Evolutionary conservation across 352 stramenopile species (phyloP).

Genomic region (Achlya hypogyna): DNA sequence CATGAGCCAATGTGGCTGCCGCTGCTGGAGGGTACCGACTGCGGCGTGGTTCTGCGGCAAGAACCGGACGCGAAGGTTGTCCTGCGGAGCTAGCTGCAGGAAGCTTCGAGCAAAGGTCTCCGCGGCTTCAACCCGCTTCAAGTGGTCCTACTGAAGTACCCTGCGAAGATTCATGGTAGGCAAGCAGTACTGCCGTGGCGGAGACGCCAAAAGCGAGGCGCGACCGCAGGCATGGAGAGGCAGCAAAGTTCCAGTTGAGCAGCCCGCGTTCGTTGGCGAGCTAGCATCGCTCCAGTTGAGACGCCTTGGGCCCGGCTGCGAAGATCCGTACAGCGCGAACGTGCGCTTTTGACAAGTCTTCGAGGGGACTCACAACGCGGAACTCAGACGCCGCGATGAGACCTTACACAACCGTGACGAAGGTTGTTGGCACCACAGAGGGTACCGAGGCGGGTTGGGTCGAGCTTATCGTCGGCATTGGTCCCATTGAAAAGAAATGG

Average conservation of each 20-base stretch:
- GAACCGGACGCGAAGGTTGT: constrained; percentile 71
- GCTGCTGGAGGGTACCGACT: constrained; percentile 32
- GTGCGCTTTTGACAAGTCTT: constrained; percentile 83
- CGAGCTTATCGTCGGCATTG: constrained; percentile 91
- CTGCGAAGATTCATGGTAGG: neutral
- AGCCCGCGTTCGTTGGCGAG: constrained; percentile 86
- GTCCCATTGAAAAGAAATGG: constrained; percentile 94
- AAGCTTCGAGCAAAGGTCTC: constrained; percentile 50
- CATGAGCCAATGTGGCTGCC: neutral
- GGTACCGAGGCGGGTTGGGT: constrained; percentile 83
- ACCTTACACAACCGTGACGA: constrained; percentile 27
- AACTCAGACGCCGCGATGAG: constrained; percentile 91
- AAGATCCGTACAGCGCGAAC: constrained; percentile 47
- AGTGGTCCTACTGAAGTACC: constrained; percentile 34
- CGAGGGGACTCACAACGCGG: constrained; percentile 87
- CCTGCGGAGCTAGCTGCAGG: constrained; percentile 33
- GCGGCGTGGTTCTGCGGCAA: constrained; percentile 58
- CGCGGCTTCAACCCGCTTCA: constrained; percentile 55
- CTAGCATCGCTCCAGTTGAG: constrained; percentile 15
- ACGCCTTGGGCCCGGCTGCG: neutral
- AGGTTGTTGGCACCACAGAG: neutral
- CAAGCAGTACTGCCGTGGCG: constrained; percentile 66
- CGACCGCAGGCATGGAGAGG: constrained; percentile 93
- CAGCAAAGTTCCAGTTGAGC: constrained; percentile 93
- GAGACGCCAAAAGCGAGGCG: constrained; percentile 91